A percentile compares a stretch with the other conserved stretches of the same genome.
phyloP scores from a whole-genome alignment of 768 basidiomycete genomes.

The Cantharellus anzutake region DNA sequence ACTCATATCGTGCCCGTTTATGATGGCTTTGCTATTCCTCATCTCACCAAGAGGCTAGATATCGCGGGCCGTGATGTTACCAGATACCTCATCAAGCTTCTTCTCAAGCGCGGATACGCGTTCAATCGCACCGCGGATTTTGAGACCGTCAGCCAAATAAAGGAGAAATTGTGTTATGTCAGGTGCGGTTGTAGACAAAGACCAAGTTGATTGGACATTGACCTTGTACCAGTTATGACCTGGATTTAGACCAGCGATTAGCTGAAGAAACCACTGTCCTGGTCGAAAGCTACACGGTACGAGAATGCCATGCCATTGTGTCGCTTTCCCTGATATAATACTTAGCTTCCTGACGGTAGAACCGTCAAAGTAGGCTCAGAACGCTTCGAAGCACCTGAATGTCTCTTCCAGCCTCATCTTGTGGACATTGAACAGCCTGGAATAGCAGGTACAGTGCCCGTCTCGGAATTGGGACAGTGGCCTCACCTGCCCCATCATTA shows the following conservation, averaged over 20 bases:
- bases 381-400: constrained; percentile 97
- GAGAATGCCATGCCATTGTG: neutral
- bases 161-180: constrained; percentile 96
- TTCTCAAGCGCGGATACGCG: constrained; percentile 99
- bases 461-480: neutral
- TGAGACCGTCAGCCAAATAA: constrained; percentile 96
- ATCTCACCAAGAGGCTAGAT: constrained; percentile 83
- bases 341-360: constrained; percentile 83
- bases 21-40: constrained; percentile 89
- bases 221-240: constrained; percentile 51
- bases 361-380: constrained; percentile 95
- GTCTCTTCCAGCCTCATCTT: constrained; percentile 98
- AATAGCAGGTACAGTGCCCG: constrained; percentile 48
- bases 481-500: constrained; percentile 12
- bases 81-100: constrained; percentile 95
- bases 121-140: constrained; percentile 99
- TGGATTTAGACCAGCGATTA: constrained; percentile 85
- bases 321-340: neutral
- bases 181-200: constrained; percentile 31
- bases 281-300: constrained; percentile 88
- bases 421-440: constrained; percentile 96
- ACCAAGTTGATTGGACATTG: neutral
- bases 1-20: constrained; percentile 99
- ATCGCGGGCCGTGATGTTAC: constrained; percentile 98
- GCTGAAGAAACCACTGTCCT: constrained; percentile 92